Evolutionary conservation across 805 yeast species (phyloP).

Genomic region (Candida maesae): DNA sequence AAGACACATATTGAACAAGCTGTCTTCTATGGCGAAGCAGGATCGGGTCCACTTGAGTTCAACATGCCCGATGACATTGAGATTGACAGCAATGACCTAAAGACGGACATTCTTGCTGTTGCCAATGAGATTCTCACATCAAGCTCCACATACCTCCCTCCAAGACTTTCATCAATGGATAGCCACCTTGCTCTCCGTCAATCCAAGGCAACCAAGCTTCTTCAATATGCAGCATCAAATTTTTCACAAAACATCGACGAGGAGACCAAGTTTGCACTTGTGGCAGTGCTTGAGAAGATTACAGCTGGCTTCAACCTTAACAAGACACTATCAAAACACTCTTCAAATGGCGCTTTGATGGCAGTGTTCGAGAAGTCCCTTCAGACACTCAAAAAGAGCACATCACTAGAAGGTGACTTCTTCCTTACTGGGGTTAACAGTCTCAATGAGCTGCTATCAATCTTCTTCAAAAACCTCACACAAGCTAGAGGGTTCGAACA

Average conservation of each 20-base stretch:
- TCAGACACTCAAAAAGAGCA: constrained; percentile 8
- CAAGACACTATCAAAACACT: constrained; percentile 8
- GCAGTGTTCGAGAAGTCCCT: constrained; percentile 8
- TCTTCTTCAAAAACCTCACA: constrained; percentile 23
- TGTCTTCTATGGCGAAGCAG: constrained; percentile 51
- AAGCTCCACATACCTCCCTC: constrained; percentile 52
- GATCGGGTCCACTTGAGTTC: constrained; percentile 46
- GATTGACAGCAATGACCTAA: constrained; percentile 42
- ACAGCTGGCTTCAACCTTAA: constrained; percentile 37
- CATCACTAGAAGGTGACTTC: constrained; percentile 22
- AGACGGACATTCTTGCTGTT: constrained; percentile 47
- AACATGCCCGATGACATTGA: constrained; percentile 41
- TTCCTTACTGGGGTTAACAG: constrained; percentile 24
- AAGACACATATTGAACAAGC: constrained; percentile 84
- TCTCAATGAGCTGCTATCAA: constrained; percentile 26
- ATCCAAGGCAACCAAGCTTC: constrained; percentile 40
- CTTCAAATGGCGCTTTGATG: neutral
- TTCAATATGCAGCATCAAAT: constrained; percentile 43
- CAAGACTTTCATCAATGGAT: constrained; percentile 44
- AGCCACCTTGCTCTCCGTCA: constrained; percentile 51
- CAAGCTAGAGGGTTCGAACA: constrained; percentile 16
- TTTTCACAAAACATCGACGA: constrained; percentile 34
- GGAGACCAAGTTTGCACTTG: constrained; percentile 35
- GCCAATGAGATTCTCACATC: constrained; percentile 55
- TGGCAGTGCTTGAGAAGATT: constrained; percentile 40